phyloP scores from a whole-genome alignment of 2,329 filamentous ascomycete genomes.

The Colletotrichum tropicale region DNA sequence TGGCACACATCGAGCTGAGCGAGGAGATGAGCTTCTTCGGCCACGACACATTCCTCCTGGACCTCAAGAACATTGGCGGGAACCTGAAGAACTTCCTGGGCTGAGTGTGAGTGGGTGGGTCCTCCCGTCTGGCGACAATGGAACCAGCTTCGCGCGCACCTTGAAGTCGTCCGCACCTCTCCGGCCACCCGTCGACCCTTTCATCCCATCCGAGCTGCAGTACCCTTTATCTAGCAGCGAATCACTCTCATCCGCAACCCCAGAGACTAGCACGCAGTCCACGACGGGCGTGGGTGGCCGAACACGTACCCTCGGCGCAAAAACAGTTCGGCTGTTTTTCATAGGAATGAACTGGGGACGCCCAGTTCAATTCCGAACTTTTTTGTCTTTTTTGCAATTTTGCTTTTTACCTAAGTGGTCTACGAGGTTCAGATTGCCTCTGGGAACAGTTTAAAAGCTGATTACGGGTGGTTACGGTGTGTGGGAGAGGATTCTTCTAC shows the following conservation, averaged over 20 bases:
- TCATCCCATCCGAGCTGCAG: background rate
- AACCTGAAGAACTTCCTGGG: conserved; percentile 80
- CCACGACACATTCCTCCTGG: conserved; percentile 94
- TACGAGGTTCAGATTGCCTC: accelerated
- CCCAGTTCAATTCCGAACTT: background rate
- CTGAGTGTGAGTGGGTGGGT: conserved; percentile 45
- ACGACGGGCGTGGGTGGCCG: background rate
- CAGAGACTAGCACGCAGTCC: background rate
- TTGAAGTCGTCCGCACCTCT: background rate
- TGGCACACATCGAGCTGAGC: conserved; percentile 88
- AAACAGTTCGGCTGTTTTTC: background rate
- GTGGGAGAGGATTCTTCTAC: background rate
- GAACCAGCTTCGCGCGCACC: background rate
- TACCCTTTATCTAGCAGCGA: background rate
- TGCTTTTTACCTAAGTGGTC: accelerated
- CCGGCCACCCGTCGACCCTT: background rate
- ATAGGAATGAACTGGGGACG: background rate
- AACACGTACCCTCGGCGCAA: background rate
- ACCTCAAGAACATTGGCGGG: conserved; percentile 90
- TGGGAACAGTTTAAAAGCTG: background rate
- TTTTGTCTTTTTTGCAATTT: background rate
- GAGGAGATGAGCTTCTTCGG: conserved; percentile 95
- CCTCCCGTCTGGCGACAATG: background rate
- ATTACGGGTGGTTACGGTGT: background rate
- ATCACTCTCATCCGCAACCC: background rate